phyloP scores from a whole-genome alignment of 495 filamentous ascomycete species.

The Cercophora scortea region DNA sequence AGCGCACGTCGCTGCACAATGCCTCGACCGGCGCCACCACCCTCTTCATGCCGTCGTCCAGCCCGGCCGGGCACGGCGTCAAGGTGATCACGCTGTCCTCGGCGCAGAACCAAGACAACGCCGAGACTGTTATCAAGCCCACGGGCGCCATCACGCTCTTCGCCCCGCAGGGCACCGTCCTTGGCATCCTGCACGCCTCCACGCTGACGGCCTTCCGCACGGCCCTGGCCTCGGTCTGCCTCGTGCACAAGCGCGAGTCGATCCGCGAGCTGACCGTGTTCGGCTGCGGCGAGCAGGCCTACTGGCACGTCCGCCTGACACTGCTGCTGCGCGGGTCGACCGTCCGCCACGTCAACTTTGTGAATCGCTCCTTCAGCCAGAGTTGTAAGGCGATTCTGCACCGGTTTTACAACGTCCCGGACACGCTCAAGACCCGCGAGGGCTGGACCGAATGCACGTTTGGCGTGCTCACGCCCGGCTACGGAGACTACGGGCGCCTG shows the following conservation, averaged over 20 bases:
- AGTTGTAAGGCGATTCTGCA: slow-evolving; percentile 48
- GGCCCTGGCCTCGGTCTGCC: slow-evolving; percentile 68
- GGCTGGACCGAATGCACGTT: slow-evolving; percentile 55
- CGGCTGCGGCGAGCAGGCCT: slow-evolving; percentile 84
- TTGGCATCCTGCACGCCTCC: slow-evolving; percentile 75
- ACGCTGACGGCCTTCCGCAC: slow-evolving; percentile 92
- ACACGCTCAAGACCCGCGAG: slow-evolving; percentile 44
- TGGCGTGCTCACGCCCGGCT: slow-evolving; percentile 59
- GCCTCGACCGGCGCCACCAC: slow-evolving; percentile 66
- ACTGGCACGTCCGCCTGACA: slow-evolving; percentile 85
- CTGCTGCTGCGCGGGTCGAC: slow-evolving; percentile 64
- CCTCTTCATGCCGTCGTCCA: slow-evolving; percentile 82
- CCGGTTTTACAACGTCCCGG: slow-evolving; percentile 46
- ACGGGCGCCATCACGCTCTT: slow-evolving; percentile 74
- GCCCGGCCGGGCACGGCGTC: slow-evolving; percentile 36
- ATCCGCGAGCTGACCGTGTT: slow-evolving; percentile 75
- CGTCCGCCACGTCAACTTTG: slow-evolving; percentile 69
- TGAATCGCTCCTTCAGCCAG: slow-evolving; percentile 57
- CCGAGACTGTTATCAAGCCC: slow-evolving; percentile 48
- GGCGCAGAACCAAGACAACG: not conserved
- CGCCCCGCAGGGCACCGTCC: slow-evolving; percentile 52
- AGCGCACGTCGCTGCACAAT: slow-evolving; percentile 59
- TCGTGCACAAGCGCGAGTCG: slow-evolving; percentile 60
- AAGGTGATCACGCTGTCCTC: slow-evolving; percentile 38
- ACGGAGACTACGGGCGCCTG: slow-evolving; percentile 62